Percentiles rank a stretch among this genome's conserved stretches.
Conservation (phyloP, 768 basidiomycete genomes). For the Candolleomyces aberdarensis region DNA sequence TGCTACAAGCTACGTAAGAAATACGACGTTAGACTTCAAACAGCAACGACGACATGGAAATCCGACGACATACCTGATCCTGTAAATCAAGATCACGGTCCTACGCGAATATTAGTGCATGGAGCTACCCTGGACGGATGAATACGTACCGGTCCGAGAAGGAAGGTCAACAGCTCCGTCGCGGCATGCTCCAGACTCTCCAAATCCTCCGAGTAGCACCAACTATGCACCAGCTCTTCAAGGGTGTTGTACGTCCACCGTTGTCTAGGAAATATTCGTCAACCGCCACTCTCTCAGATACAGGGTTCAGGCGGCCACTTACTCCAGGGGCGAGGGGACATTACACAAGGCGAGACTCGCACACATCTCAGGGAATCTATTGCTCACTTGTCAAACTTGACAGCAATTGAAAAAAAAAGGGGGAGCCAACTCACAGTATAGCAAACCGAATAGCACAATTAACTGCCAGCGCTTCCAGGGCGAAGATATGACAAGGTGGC, state of each 20-base stretch:
- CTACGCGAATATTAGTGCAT: slow-evolving; percentile 25
- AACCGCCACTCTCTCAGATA: not conserved
- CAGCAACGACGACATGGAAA: not conserved
- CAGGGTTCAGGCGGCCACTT: slow-evolving; percentile 17
- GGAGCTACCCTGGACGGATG: not conserved
- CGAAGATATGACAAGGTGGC: slow-evolving; percentile 69
- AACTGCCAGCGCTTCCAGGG: slow-evolving; percentile 57
- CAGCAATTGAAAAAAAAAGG: not conserved
- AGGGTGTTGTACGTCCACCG: slow-evolving; percentile 54
- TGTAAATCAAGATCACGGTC: slow-evolving; percentile 52
- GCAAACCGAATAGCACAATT: slow-evolving; percentile 63
- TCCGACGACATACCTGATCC: slow-evolving; percentile 52
- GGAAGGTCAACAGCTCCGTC: slow-evolving; percentile 53
- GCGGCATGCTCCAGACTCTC: slow-evolving; percentile 65
- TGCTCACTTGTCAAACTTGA: slow-evolving; percentile 5
- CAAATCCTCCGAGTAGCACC: slow-evolving; percentile 64
- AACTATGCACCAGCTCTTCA: slow-evolving; percentile 59
- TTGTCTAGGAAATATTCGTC: not conserved
- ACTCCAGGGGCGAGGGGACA: slow-evolving; percentile 68
- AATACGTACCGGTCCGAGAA: slow-evolving; percentile 52
- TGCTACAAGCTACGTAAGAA: slow-evolving; percentile 49
- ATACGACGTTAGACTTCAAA: not conserved
- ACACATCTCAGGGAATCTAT: slow-evolving; percentile 70
- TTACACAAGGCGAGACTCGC: slow-evolving; percentile 67
- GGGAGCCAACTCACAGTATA: slow-evolving; percentile 48